These are phyloP conservation scores for Hygrocybe coccinea DNA, from an alignment of 768 basidiomycete species.

Conservation along the genomic window DNA sequence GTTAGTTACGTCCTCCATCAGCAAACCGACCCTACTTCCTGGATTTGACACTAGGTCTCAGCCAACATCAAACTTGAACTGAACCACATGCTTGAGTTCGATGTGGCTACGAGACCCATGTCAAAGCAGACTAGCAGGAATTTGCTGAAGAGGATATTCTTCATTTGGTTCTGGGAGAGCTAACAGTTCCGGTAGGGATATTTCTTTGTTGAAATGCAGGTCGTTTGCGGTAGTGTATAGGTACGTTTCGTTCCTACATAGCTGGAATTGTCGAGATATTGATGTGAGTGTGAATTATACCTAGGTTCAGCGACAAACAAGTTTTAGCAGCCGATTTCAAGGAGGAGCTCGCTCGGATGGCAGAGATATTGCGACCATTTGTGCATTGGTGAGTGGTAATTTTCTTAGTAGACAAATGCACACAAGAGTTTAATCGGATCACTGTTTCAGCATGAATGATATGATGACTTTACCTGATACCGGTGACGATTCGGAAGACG, in stretches of 20 bases:
- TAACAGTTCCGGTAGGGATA: constrained; percentile 52
- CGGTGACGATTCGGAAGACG: constrained; percentile 24
- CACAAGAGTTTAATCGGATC: not conserved
- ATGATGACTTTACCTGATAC: constrained; percentile 54
- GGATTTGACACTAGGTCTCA: no score
- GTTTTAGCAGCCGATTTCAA: constrained; percentile 66
- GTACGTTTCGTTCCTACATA: constrained; percentile 30
- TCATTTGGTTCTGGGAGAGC: not conserved
- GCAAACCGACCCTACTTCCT: no score
- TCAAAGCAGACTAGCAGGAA: no score
- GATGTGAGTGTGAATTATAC: constrained; percentile 26
- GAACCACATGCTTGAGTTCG: no score
- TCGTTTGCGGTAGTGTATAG: constrained; percentile 63
- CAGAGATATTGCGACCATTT: constrained; percentile 60
- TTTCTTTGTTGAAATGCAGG: constrained; percentile 84
- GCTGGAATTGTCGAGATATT: constrained; percentile 10
- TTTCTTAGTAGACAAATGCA: not conserved
- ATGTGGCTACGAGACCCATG: no score
- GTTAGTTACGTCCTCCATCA: constrained; percentile 17
- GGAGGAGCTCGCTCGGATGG: constrained; percentile 52
- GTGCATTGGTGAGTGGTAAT: constrained; percentile 61
- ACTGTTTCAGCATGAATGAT: constrained; percentile 56
- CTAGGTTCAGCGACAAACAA: constrained; percentile 74
- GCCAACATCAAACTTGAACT: not conserved
- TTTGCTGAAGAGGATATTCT: no score